These are phyloP conservation scores for Aegilops sharonensis DNA, from an alignment of 176 grass and related monocot genomes.

Conservation along the genomic window DNA sequence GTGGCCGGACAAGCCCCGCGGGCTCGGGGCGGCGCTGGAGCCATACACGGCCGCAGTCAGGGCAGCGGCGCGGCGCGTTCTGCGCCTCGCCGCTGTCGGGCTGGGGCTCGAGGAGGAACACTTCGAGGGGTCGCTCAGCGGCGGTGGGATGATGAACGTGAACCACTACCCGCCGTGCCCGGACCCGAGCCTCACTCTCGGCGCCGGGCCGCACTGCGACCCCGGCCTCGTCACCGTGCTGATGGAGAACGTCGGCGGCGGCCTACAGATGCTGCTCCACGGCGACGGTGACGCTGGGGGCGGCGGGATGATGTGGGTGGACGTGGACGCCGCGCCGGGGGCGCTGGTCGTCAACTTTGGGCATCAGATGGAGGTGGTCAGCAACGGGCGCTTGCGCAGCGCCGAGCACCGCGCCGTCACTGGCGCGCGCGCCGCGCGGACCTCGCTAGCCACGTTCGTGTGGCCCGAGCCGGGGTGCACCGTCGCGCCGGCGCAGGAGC, in stretches of 20 bases:
- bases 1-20: slow-evolving; percentile 9
- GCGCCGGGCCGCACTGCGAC: no score
- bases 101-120: no score
- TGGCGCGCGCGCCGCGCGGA: not conserved
- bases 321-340: slow-evolving; percentile 29
- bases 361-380: slow-evolving; percentile 48
- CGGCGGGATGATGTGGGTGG: not conserved
- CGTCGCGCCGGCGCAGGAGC: not conserved
- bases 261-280: slow-evolving; percentile 30
- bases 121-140: no score
- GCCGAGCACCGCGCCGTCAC: slow-evolving; percentile 31
- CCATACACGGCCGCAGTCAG: not conserved
- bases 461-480: not conserved
- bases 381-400: slow-evolving; percentile 2
- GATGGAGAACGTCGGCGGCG: slow-evolving; percentile 14
- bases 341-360: slow-evolving; percentile 55
- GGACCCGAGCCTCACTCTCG: not conserved
- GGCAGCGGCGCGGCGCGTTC: no score
- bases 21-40: not conserved
- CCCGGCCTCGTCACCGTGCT: slow-evolving; percentile 45
- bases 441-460: slow-evolving; percentile 24
- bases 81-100: no score
- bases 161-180: slow-evolving; percentile 46
- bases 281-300: slow-evolving; percentile 22
- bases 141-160: slow-evolving; percentile 9